A percentile compares a stretch with the other conserved stretches of the same genome.
These are phyloP conservation scores for Plantago coronopus DNA, from an alignment of 305 asterid species.

Conservation along the genomic window DNA sequence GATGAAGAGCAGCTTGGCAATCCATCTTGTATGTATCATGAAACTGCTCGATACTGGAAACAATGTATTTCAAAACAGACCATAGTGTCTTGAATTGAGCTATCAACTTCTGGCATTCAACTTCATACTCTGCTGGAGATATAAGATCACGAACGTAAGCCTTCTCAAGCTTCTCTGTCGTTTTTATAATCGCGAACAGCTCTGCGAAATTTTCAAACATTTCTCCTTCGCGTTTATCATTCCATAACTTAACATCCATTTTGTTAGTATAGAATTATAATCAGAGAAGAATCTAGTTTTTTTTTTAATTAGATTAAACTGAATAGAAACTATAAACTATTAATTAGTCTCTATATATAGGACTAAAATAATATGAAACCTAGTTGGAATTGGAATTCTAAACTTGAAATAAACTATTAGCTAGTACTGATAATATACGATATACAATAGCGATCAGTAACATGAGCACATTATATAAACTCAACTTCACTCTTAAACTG, in stretches of 20 bases:
- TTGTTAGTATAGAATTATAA: constrained; percentile 15
- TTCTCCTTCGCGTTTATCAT: constrained; percentile 94
- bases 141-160: constrained; percentile 84
- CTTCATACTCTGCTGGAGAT: constrained; percentile 59
- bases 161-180: constrained; percentile 88
- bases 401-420: too few relatives aligned
- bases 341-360: too few relatives aligned
- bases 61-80: constrained; percentile 64
- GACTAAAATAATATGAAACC: too few relatives aligned
- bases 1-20: constrained; percentile 67
- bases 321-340: too few relatives aligned
- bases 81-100: constrained; percentile 81
- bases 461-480: too few relatives aligned
- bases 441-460: too few relatives aligned
- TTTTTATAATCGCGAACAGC: constrained; percentile 85
- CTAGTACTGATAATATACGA: too few relatives aligned
- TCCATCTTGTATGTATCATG: constrained; percentile 86
- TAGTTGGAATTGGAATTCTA: too few relatives aligned
- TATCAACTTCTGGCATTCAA: constrained; percentile 68
- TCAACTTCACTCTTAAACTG: too few relatives aligned
- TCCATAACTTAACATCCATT: constrained; percentile 98
- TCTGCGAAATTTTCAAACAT: constrained; percentile 88
- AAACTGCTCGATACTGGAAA: constrained; percentile 73
- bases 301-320: too few relatives aligned
- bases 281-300: constrained; percentile 98